A percentile compares a stretch with the other conserved stretches of the same genome.
phyloP scores from a whole-genome alignment of 352 stramenopile species.

The Sclerospora graminicola region DNA sequence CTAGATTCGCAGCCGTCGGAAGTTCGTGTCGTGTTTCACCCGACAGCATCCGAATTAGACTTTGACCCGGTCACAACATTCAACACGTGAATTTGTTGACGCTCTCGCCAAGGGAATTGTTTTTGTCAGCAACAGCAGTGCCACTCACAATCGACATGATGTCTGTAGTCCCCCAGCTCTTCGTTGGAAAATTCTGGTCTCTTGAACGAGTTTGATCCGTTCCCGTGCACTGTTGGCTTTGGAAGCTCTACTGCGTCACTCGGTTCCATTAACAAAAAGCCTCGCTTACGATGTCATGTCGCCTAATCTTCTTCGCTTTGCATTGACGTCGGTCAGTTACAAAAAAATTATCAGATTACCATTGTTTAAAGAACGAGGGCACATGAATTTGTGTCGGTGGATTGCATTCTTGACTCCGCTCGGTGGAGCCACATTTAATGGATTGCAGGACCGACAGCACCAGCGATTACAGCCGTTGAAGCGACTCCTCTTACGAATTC shows the following conservation, averaged over 20 bases:
- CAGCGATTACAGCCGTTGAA: constrained; percentile 15
- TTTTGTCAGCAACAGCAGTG: constrained; percentile 35
- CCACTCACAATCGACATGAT: constrained; percentile 66
- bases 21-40: constrained; percentile 73
- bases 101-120: constrained; percentile 64
- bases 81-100: constrained; percentile 65
- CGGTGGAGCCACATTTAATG: constrained; percentile 65
- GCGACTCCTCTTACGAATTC: neutral
- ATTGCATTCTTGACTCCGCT: constrained; percentile 78
- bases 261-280: constrained; percentile 27
- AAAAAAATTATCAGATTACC: constrained; percentile 66
- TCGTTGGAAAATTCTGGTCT: constrained; percentile 62
- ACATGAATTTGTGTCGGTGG: constrained; percentile 75
- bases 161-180: constrained; percentile 71
- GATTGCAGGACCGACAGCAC: constrained; percentile 46
- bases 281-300: constrained; percentile 32
- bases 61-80: constrained; percentile 75
- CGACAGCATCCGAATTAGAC: constrained; percentile 33
- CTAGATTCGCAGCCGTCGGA: constrained; percentile 49
- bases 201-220: constrained; percentile 64
- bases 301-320: constrained; percentile 42
- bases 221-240: constrained; percentile 71
- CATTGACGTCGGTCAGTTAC: constrained; percentile 50
- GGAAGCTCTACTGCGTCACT: constrained; percentile 62
- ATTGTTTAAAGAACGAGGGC: constrained; percentile 65